Percentiles rank a stretch among this genome's conserved stretches.
phyloP scores from a whole-genome alignment of 306 rosid genomes.

The Casuarina glauca region DNA sequence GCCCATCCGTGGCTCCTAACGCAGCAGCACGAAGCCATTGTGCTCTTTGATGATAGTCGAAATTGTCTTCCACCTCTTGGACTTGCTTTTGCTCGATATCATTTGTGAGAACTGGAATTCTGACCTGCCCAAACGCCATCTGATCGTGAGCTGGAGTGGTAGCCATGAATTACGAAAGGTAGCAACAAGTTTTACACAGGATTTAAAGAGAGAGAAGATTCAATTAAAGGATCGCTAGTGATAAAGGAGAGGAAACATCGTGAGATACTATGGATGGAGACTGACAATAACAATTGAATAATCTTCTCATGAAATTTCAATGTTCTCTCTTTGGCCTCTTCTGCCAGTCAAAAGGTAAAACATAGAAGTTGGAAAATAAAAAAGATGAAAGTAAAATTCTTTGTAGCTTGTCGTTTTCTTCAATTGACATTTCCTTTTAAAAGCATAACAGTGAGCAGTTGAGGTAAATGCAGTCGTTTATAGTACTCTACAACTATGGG shows the following conservation, averaged over 20 bases:
- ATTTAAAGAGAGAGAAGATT: neutral
- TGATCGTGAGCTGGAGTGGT: neutral
- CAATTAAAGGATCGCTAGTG: neutral
- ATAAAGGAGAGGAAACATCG: neutral
- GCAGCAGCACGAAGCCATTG: constrained; percentile 28
- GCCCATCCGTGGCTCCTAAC: constrained; percentile 26
- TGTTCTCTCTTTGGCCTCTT: neutral
- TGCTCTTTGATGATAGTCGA: constrained; percentile 20
- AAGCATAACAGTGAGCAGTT: neutral
- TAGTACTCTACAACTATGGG: too few species aligned
- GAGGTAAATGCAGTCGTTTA: too few species aligned
- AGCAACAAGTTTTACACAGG: neutral
- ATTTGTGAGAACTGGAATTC: neutral
- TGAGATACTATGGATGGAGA: neutral
- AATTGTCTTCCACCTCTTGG: neutral
- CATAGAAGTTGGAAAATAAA: neutral
- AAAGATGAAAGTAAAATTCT: neutral
- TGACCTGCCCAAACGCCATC: neutral
- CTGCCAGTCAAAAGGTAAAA: neutral
- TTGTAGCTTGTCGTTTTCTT: neutral
- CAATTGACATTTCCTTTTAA: neutral
- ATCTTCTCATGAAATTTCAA: neutral
- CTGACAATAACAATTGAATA: neutral
- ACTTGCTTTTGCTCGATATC: neutral
- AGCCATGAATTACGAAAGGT: neutral